phyloP scores from a whole-genome alignment of 306 rosid species.

The Psophocarpus tetragonolobus region DNA sequence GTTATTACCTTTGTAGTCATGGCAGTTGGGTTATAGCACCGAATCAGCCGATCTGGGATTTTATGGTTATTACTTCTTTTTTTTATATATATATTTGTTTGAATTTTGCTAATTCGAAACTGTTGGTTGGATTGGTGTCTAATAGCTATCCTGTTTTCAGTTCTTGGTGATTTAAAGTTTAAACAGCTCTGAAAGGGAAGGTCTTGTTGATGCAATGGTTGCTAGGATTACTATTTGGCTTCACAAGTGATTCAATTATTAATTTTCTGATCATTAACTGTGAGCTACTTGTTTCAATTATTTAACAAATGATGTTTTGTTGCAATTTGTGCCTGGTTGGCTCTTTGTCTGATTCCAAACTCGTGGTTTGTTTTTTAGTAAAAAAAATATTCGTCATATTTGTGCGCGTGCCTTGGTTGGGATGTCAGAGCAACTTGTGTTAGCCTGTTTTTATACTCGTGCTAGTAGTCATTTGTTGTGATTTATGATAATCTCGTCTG shows the following conservation, averaged over 20 bases:
- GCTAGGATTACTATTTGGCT: background rate
- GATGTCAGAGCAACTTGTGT: constrained; percentile 18
- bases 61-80: background rate
- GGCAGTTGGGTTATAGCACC: background rate
- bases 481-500: constrained; percentile 17
- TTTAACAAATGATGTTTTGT: background rate
- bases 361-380: constrained; percentile 10
- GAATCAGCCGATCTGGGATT: constrained; percentile 28
- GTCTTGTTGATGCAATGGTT: constrained; percentile 9
- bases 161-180: background rate
- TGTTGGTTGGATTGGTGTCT: background rate
- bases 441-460: background rate
- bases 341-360: background rate
- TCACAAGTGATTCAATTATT: constrained; percentile 28
- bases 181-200: background rate
- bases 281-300: constrained; percentile 6
- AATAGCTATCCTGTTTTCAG: background rate
- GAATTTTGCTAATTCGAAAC: background rate
- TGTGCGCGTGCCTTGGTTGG: constrained; percentile 8
- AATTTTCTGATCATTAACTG: background rate
- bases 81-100: background rate
- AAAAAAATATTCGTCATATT: too few species aligned
- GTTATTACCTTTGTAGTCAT: background rate
- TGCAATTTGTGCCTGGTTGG: constrained; percentile 16
- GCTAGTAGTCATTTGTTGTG: background rate